These are phyloP conservation scores for Diospyros lotus DNA, from an alignment of 148 eudicot species.

Conservation along the genomic window DNA sequence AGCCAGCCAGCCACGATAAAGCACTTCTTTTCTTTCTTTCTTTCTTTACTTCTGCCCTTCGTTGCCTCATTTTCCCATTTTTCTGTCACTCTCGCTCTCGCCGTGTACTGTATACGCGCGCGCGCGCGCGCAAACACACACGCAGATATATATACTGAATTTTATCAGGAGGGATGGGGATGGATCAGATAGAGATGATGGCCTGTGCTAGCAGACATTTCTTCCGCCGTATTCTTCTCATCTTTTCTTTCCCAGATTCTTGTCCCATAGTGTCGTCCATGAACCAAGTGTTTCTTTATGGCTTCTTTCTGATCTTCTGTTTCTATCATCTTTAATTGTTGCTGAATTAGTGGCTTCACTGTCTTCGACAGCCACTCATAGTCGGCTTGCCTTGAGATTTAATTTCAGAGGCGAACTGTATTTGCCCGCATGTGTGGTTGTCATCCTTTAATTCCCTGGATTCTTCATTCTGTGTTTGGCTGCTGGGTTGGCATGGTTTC, in stretches of 20 bases:
- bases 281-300: neutral
- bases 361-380: neutral
- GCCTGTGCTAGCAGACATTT: conserved; percentile 40
- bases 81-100: neutral
- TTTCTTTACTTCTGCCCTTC: neutral
- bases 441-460: neutral
- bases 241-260: conserved; percentile 21
- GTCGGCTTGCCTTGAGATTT: conserved; percentile 8
- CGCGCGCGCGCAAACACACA: neutral
- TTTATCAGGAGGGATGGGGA: conserved; percentile 16
- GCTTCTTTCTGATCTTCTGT: neutral
- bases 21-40: neutral
- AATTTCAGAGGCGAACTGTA: conserved; percentile 3
- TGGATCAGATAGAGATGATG: conserved; percentile 19
- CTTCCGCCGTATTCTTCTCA: conserved; percentile 37
- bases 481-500: neutral
- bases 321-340: neutral
- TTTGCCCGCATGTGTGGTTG: conserved; percentile 12
- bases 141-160: neutral
- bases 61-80: neutral
- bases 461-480: conserved; percentile 1
- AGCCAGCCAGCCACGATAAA: neutral
- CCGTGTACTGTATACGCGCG: neutral
- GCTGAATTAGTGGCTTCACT: neutral
- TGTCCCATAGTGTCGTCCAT: conserved; percentile 10